Conservation (phyloP, 306 rosid species). For the Rubus parviflorus region DNA sequence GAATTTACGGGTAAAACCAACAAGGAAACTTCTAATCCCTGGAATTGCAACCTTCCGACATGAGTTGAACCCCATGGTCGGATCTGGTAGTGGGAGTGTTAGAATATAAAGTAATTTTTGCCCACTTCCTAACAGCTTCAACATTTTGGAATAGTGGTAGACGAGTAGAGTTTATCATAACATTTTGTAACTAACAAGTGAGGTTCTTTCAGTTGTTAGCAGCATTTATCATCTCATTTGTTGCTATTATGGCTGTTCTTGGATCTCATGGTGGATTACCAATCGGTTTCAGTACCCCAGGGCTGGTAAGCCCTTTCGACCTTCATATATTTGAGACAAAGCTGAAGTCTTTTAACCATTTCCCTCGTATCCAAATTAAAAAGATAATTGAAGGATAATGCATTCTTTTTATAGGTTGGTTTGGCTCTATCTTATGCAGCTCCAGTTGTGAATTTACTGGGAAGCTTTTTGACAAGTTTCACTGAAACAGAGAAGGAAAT, state of each 20-base stretch:
- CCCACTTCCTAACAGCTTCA: neutral
- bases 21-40: neutral
- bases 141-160: neutral
- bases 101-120: neutral
- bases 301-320: slow-evolving; percentile 62
- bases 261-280: slow-evolving; percentile 73
- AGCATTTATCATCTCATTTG: slow-evolving; percentile 73
- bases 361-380: neutral
- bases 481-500: slow-evolving; percentile 98
- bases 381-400: neutral
- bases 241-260: slow-evolving; percentile 86
- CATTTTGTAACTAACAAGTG: slow-evolving; percentile 22
- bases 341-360: slow-evolving; percentile 2
- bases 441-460: slow-evolving; percentile 77
- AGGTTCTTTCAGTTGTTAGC: slow-evolving; percentile 71
- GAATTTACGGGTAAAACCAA: neutral
- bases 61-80: neutral
- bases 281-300: slow-evolving; percentile 80
- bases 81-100: neutral
- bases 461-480: slow-evolving; percentile 85
- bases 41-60: neutral
- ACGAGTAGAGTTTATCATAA: slow-evolving; percentile 2
- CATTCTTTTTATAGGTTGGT: slow-evolving; percentile 64
- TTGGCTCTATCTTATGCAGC: slow-evolving; percentile 93
- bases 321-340: slow-evolving; percentile 10